Evolutionary conservation across 306 rosid genomes (phyloP), one percentile per base, ranked within the genome.

Genomic region (Cicer yamashitae): DNA sequence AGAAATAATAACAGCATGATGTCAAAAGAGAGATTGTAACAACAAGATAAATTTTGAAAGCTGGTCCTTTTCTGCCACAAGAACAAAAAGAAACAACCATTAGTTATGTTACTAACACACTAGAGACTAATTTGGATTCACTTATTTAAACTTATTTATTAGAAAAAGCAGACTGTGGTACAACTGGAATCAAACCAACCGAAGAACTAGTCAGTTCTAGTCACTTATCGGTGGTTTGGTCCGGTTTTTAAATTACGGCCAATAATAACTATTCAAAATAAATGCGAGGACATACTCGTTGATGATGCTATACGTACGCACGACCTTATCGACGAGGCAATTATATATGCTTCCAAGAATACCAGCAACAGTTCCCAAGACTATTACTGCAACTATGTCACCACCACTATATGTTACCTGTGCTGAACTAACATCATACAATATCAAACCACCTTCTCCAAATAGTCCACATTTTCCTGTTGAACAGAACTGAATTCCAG

Each of bases 371-470:
- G 50, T 71, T 86, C 97, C 98, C 48, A 93, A 80, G 66, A 88
- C 67, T 41, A 89, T 38, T 5, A 85, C 88, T 17, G 88, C 92
- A 43, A 91, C 9, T 15, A 91, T 71, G 78, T 87, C 97, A 12
- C 81, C 46, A n/a, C 47, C 73, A 73, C 69, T 76, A 50, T 85
- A 93, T 62, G 80, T 10, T 40, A 82, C 76, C 30, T 57, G 45
- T 69, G 83, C 82, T 39, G 91, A 65, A 73, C 82, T 67, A 71
- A 91, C 93, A 71, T 91, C 88, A 59, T 85, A 93, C 91, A 93
- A 68, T 50, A 91, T 89, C 46, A 93, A 84, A 84, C 97, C 98
- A 59, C 97, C 98, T 88, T 85, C 87, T 18, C 97, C 98, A 82
- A 93, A 94, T 59, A 90, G 75, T 22, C 98, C 97, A 83, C 98